These are phyloP conservation scores for Schwanniomyces etchellsii DNA, from an alignment of 1,139 yeast genomes.

Conservation along the genomic window DNA sequence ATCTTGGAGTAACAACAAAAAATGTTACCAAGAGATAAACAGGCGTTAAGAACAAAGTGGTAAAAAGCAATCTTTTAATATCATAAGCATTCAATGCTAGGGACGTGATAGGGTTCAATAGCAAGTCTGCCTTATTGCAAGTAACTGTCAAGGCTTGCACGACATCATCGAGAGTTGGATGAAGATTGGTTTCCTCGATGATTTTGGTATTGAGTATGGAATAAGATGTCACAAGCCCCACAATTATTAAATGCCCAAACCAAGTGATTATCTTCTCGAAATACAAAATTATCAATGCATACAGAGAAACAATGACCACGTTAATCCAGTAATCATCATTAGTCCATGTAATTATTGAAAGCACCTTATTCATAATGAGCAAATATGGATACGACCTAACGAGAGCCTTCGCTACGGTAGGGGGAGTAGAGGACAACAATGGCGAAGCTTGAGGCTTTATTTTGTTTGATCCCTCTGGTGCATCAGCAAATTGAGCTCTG, in stretches of 20 bases:
- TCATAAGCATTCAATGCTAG: conserved; percentile 71
- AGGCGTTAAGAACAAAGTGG: conserved; percentile 83
- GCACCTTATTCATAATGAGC: conserved; percentile 59
- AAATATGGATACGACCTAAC: conserved; percentile 81
- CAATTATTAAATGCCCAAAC: conserved; percentile 75
- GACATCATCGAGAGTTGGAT: conserved; percentile 85
- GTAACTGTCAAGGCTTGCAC: conserved; percentile 76
- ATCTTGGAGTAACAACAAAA: conserved; percentile 65
- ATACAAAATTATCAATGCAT: conserved; percentile 60
- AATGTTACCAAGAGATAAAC: conserved; percentile 65
- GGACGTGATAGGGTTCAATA: conserved; percentile 71
- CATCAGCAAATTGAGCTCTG: conserved; percentile 9
- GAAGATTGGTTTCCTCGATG: conserved; percentile 49
- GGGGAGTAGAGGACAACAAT: conserved; percentile 76
- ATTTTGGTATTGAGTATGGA: conserved; percentile 52
- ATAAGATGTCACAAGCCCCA: conserved; percentile 61
- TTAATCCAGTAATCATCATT: conserved; percentile 79
- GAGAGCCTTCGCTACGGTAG: conserved; percentile 79
- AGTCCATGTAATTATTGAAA: conserved; percentile 87
- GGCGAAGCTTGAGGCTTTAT: conserved; percentile 54
- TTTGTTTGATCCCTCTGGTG: background rate
- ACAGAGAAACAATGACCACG: conserved; percentile 53
- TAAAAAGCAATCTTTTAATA: conserved; percentile 70
- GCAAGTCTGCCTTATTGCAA: conserved; percentile 68
- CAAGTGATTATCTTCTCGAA: conserved; percentile 69